Conservation (phyloP, 352 stramenopile species). For the Globisporangium camurandrum region DNA sequence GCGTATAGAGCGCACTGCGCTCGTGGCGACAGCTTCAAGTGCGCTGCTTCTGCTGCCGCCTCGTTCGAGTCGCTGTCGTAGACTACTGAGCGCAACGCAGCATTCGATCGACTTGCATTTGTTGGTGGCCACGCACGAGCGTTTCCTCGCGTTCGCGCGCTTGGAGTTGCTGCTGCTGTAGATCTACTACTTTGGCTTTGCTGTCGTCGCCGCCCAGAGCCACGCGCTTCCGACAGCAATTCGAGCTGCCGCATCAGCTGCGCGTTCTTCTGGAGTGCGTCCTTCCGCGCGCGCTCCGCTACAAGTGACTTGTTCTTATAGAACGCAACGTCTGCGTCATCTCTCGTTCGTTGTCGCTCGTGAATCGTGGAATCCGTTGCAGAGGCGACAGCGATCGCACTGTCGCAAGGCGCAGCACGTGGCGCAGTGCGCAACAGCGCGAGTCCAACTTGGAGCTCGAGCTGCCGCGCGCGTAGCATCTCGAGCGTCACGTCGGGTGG, state of each 20-base stretch:
- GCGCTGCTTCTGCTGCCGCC: slow-evolving; percentile 21
- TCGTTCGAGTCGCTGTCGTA: slow-evolving; percentile 23
- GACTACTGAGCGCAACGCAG: no score
- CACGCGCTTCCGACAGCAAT: slow-evolving; percentile 7
- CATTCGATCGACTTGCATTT: background rate
- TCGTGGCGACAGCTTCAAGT: slow-evolving; percentile 15
- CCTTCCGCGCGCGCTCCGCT: slow-evolving; percentile 19
- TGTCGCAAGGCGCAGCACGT: no score
- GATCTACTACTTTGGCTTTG: background rate
- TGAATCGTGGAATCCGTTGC: background rate
- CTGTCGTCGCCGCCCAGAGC: background rate
- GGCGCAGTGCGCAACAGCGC: background rate
- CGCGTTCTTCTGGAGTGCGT: slow-evolving; percentile 16
- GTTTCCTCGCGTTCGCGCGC: background rate
- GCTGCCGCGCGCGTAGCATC: slow-evolving; percentile 23
- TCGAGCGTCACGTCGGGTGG: slow-evolving; percentile 15
- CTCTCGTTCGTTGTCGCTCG: background rate
- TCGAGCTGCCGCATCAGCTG: slow-evolving; percentile 22
- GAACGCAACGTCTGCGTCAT: slow-evolving; percentile 12
- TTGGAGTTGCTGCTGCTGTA: background rate
- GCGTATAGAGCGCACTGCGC: background rate
- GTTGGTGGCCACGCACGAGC: background rate
- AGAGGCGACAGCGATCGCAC: background rate
- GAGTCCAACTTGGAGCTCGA: slow-evolving; percentile 44
- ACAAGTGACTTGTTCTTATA: no score